A percentile compares a stretch with the other conserved stretches of the same genome.
Evolutionary conservation across 345 rosid genomes (phyloP).

Genomic region (Kernera saxatilis): DNA sequence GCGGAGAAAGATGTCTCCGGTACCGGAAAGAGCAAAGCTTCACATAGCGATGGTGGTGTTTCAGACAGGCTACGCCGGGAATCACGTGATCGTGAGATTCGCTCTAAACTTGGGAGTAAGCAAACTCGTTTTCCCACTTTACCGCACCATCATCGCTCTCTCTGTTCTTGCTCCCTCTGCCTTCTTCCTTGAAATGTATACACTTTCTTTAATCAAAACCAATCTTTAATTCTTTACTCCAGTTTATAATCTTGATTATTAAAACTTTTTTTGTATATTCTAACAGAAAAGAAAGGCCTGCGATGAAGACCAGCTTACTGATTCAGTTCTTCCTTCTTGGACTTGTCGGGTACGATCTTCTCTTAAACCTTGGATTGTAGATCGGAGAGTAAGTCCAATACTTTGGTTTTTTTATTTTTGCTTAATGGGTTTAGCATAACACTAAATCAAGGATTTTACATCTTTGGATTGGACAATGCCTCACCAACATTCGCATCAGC

Average conservation of each 20-base stretch:
- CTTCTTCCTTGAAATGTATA: slow-evolving; percentile 59
- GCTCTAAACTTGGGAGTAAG: slow-evolving; percentile 70
- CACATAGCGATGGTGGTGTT: slow-evolving; percentile 61
- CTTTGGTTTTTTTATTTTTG: background rate
- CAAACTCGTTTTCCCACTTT: slow-evolving; percentile 66
- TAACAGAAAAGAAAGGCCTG: slow-evolving; percentile 53
- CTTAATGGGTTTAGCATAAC: slow-evolving; percentile 34
- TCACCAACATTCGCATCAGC: slow-evolving; percentile 73
- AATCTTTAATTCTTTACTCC: background rate
- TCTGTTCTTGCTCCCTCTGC: slow-evolving; percentile 55
- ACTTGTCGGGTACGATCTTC: slow-evolving; percentile 47
- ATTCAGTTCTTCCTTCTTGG: slow-evolving; percentile 63
- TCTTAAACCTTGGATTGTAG: background rate
- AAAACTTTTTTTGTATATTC: background rate
- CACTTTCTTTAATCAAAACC: background rate
- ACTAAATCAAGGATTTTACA: slow-evolving; percentile 58
- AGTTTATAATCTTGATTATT: background rate
- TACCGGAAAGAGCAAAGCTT: slow-evolving; percentile 46
- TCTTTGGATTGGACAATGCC: slow-evolving; percentile 56
- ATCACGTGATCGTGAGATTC: slow-evolving; percentile 54
- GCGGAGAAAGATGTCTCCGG: slow-evolving; percentile 10
- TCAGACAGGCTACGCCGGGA: slow-evolving; percentile 61
- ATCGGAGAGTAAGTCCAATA: background rate
- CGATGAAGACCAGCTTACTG: slow-evolving; percentile 31
- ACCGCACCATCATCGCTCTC: slow-evolving; percentile 61